Base-by-base conservation (phyloP, 1,139 yeast genomes). In the Debaryomycetaceae sp. region DNA sequence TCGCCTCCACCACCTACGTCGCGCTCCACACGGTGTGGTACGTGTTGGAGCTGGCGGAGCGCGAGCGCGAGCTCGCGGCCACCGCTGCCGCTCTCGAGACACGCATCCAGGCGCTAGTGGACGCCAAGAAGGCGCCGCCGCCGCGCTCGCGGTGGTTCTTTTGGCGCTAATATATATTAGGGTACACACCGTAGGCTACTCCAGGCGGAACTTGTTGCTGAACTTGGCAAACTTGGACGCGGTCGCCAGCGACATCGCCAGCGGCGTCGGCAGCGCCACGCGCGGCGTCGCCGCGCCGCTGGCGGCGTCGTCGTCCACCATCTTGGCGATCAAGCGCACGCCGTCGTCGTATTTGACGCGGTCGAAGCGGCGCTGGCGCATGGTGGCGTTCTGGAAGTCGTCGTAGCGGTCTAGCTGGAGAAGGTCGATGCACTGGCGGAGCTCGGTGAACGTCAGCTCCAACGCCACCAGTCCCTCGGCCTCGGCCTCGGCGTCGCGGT, bases 341-440 rank as follows among this genome's bases (percentile, higher is more conserved):
- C 73, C 73, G 36, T 65, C 70, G 39, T 67, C 73, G 37, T 48
- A 59, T 39, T 56, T 58, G 16, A 67, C 53, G 32, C 71, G 46
- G 41, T 65, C 71, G 38, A 65, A 66, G 28, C 56, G 50, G 34
- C 72, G 54, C 61, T 62, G 59, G 43, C 73, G 52, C 36, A 51
- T 59, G 1, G 62, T 41, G 2, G 69, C 57, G 41, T 64, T 64
- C 34, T 55, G 58, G 42, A 59, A 66, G 28, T 65, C 72, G 13
- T 63, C 70, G 42, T 56, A 62, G 35, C 55, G 55, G 5, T 62
- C 65, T 33, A 61, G 43, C 37, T 59, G 51, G 34, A 67, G 55
- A 45, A 67, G 49, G 46, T 67, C 65, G 34, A 67, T 60, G 35
- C 65, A 56, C 44, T 67, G 73, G 41, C 73, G 53, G 34, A 67